Evolutionary conservation across 2,329 filamentous ascomycete genomes (phyloP).

Genomic region (Microdochium trichocladiopsis): DNA sequence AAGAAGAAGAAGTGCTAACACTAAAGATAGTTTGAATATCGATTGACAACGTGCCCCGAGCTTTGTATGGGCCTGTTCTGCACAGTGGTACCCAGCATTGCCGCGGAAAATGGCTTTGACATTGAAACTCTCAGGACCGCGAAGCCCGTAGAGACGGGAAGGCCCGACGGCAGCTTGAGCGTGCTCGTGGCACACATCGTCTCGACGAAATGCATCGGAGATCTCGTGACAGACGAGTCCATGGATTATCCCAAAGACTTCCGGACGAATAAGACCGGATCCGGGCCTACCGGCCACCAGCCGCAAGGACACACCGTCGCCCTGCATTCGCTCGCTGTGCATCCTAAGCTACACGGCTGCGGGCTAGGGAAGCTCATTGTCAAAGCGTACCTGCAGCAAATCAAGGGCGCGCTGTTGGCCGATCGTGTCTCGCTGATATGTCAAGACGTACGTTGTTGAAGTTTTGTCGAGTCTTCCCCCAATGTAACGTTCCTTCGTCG

Average conservation of each 20-base stretch:
- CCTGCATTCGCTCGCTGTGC: constrained; percentile 75
- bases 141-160: constrained; percentile 51
- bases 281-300: constrained; percentile 54
- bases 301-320: constrained; percentile 68
- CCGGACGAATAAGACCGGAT: constrained; percentile 38
- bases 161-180: constrained; percentile 45
- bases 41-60: constrained; percentile 66
- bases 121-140: constrained; percentile 47
- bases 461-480: constrained; percentile 1
- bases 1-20: constrained; percentile 1
- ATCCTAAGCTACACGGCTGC: constrained; percentile 66
- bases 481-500: background rate
- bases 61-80: constrained; percentile 77
- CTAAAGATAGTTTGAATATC: constrained; percentile 60
- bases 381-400: constrained; percentile 69
- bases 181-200: constrained; percentile 74
- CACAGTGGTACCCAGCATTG: constrained; percentile 42
- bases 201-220: constrained; percentile 60
- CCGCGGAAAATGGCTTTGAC: constrained; percentile 31
- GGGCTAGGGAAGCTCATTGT: constrained; percentile 70
- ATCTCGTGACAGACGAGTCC: constrained; percentile 62
- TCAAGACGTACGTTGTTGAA: constrained; percentile 47
- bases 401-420: constrained; percentile 62
- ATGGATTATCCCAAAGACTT: constrained; percentile 70
- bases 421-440: constrained; percentile 72